These are phyloP conservation scores for Gnaphalium uliginosum DNA, from an alignment of 129 eudicot genomes.

Conservation along the genomic window DNA sequence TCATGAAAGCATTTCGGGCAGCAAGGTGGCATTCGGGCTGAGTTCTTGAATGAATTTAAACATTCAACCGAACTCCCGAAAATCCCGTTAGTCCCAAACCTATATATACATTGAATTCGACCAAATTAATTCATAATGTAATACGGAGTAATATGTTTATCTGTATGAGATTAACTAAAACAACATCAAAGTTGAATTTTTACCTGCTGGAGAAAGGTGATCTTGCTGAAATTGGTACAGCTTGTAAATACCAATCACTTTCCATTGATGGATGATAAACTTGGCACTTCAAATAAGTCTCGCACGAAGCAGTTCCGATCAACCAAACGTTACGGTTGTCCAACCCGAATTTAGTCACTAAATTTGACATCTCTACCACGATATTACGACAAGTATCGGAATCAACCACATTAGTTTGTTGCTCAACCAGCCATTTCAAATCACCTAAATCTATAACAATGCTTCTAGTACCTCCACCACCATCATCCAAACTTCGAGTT, in stretches of 20 bases:
- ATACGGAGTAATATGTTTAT: not conserved
- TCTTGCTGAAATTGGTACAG: conserved; percentile 78
- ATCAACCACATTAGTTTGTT: conserved; percentile 34
- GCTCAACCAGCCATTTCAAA: conserved; percentile 82
- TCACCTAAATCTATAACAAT: conserved; percentile 71
- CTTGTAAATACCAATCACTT: conserved; percentile 91
- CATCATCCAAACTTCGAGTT: conserved; percentile 14
- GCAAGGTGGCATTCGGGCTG: conserved; percentile 39
- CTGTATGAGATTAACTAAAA: not conserved
- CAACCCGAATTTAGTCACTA: conserved; percentile 34
- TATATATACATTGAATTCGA: conserved; percentile 13
- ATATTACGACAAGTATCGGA: conserved; percentile 34
- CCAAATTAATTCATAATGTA: conserved; percentile 13
- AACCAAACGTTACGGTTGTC: conserved; percentile 53
- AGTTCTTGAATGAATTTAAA: conserved; percentile 45
- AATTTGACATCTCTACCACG: conserved; percentile 56
- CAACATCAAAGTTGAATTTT: not conserved
- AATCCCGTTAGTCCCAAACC: conserved; percentile 59
- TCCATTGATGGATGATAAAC: conserved; percentile 81
- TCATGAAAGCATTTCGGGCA: conserved; percentile 74
- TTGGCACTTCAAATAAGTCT: conserved; percentile 85
- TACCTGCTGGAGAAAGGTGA: conserved; percentile 52
- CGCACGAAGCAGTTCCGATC: conserved; percentile 79
- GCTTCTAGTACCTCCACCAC: conserved; percentile 1
- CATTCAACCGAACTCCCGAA: conserved; percentile 60